Conservation (phyloP, 495 filamentous ascomycete genomes). For the Aspergillus coremiiformis region DNA sequence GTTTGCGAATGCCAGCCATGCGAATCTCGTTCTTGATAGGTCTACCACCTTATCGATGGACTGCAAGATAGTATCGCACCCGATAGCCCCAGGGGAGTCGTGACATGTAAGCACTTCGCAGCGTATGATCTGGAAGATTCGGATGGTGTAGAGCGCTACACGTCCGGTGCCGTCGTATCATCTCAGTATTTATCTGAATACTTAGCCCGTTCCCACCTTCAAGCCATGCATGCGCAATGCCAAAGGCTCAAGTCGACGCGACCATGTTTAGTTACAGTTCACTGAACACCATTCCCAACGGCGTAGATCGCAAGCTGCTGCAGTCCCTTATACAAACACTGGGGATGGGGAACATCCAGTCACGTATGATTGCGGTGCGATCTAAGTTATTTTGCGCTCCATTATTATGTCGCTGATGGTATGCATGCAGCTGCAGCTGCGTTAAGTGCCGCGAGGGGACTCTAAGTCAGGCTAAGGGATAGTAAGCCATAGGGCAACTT, state of each 20-base stretch:
- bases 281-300: slow-evolving; percentile 47
- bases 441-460: slow-evolving; percentile 48
- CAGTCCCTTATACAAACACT: slow-evolving; percentile 45
- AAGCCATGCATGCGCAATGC: slow-evolving; percentile 43
- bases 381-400: slow-evolving; percentile 43
- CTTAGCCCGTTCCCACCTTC: slow-evolving; percentile 45
- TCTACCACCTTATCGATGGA: slow-evolving; percentile 43
- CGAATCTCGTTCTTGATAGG: slow-evolving; percentile 43
- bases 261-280: slow-evolving; percentile 52
- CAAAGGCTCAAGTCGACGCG: slow-evolving; percentile 41
- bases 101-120: slow-evolving; percentile 55
- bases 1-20: slow-evolving; percentile 46
- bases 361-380: slow-evolving; percentile 47
- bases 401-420: slow-evolving; percentile 38
- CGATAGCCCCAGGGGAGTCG: slow-evolving; percentile 32
- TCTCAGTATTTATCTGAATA: slow-evolving; percentile 47
- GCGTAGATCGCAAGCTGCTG: slow-evolving; percentile 44
- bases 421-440: slow-evolving; percentile 41
- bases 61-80: slow-evolving; percentile 39
- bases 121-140: slow-evolving; percentile 52
- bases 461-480: too few species aligned
- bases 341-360: slow-evolving; percentile 37
- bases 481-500: slow-evolving; percentile 44
- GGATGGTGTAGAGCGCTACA: slow-evolving; percentile 25
- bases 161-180: background rate